A percentile compares a stretch with the other conserved stretches of the same genome.
phyloP scores from a whole-genome alignment of 2,329 filamentous ascomycete genomes.

The Clathrospora elynae region DNA sequence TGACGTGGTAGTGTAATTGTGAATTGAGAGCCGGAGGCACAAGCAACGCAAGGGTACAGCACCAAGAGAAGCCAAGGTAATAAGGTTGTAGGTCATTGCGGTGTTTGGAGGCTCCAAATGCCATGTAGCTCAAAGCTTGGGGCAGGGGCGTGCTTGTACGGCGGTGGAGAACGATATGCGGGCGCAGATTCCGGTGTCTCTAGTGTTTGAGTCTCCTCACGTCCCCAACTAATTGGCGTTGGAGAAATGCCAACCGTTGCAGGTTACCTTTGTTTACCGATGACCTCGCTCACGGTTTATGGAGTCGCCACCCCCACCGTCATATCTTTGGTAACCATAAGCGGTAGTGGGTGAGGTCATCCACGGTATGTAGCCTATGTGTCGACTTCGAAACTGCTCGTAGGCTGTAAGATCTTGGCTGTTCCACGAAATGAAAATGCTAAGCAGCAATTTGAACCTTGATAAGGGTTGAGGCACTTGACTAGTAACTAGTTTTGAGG shows the following conservation, averaged over 20 bases:
- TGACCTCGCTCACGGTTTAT: constrained; percentile 2
- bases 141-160: constrained; percentile 22
- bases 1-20: constrained; percentile 46
- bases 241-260: constrained; percentile 11
- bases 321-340: constrained; percentile 21
- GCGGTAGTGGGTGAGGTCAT: constrained; percentile 18
- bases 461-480: constrained; percentile 22
- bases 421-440: constrained; percentile 21
- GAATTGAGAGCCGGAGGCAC: constrained; percentile 36
- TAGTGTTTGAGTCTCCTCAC: constrained; percentile 22
- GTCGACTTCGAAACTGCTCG: constrained; percentile 11
- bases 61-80: constrained; percentile 44
- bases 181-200: constrained; percentile 22
- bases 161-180: constrained; percentile 21
- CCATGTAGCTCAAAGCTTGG: constrained; percentile 29
- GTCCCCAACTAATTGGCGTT: constrained; percentile 10
- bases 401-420: constrained; percentile 15
- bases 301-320: constrained; percentile 5
- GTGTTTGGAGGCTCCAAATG: constrained; percentile 30
- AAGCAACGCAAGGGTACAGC: constrained; percentile 46
- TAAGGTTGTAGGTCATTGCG: constrained; percentile 33
- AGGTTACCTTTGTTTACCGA: neutral
- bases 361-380: constrained; percentile 19
- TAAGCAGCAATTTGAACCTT: constrained; percentile 7
- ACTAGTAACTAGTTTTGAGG: constrained; percentile 20